Conservation (phyloP, 192 early-diverging fungal species). For the Coemansia sp. region DNA sequence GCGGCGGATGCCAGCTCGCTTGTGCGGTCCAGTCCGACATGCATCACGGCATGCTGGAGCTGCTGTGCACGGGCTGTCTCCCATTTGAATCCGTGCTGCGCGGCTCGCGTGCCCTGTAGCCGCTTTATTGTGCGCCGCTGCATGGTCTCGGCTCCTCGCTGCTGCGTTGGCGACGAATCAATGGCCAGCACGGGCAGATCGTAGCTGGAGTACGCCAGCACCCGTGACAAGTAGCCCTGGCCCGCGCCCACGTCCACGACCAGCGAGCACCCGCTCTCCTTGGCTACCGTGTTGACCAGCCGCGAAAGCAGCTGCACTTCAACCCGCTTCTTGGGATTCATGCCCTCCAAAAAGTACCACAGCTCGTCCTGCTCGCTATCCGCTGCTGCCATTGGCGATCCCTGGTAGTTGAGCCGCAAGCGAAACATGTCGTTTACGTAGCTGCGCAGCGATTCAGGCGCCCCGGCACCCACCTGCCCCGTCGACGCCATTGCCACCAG, state of each 20-base stretch:
- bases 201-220: constrained; percentile 35
- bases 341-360: constrained; percentile 39
- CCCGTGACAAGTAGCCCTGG: constrained; percentile 48
- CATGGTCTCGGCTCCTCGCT: constrained; percentile 34
- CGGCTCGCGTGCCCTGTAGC: constrained; percentile 19
- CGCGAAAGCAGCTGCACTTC: constrained; percentile 46
- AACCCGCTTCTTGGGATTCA: constrained; percentile 46
- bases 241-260: constrained; percentile 51
- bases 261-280: constrained; percentile 12
- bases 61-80: constrained; percentile 8
- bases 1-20: constrained; percentile 10
- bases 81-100: constrained; percentile 24
- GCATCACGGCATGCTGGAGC: constrained; percentile 23
- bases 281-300: constrained; percentile 20
- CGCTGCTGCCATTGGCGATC: constrained; percentile 2
- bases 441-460: constrained; percentile 25
- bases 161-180: constrained; percentile 34
- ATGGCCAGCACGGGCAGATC: constrained; percentile 29
- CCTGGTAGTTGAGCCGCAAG: constrained; percentile 21
- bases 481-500: constrained; percentile 34
- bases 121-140: constrained; percentile 23
- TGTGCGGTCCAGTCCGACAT: constrained; percentile 22
- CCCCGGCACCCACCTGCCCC: constrained; percentile 8
- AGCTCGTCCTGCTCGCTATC: constrained; percentile 7
- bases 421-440: constrained; percentile 30